Evolutionary conservation across 306 rosid genomes (phyloP).

Genomic region (Biancaea sappan): DNA sequence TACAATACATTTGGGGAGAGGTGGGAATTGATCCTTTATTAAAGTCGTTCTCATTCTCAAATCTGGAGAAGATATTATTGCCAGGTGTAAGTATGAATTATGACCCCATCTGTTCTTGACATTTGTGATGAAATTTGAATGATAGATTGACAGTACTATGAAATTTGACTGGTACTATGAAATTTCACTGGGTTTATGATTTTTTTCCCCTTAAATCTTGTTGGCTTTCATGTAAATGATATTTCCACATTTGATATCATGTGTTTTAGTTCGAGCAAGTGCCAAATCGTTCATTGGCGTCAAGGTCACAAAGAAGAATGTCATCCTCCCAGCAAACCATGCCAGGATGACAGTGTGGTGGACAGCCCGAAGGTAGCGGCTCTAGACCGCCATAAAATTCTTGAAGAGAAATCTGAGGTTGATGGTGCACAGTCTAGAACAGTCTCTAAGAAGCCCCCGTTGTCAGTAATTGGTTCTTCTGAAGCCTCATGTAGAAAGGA

Average conservation of each 20-base stretch:
- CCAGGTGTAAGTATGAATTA: slow-evolving; percentile 7
- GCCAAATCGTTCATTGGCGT: slow-evolving; percentile 93
- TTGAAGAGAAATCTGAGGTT: slow-evolving; percentile 33
- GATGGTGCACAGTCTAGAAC: slow-evolving; percentile 28
- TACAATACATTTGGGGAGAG: background rate
- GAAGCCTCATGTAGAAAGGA: slow-evolving; percentile 44
- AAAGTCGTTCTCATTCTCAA: background rate
- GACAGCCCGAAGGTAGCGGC: slow-evolving; percentile 40
- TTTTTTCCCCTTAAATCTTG: slow-evolving; percentile 17
- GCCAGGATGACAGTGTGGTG: slow-evolving; percentile 27
- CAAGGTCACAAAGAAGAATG: slow-evolving; percentile 93
- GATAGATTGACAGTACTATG: background rate
- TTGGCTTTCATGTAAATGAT: background rate
- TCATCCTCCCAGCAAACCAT: slow-evolving; percentile 48
- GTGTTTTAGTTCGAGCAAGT: slow-evolving; percentile 75
- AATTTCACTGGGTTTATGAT: background rate
- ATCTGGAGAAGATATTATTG: background rate
- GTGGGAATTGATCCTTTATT: background rate
- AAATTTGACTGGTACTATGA: background rate
- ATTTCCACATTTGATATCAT: slow-evolving; percentile 23
- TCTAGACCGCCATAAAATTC: slow-evolving; percentile 40
- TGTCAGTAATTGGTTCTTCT: slow-evolving; percentile 33
- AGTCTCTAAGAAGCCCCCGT: slow-evolving; percentile 34
- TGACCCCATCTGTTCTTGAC: slow-evolving; percentile 4
- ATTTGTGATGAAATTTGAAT: background rate